These are phyloP conservation scores for Gossypium herbaceum DNA, from an alignment of 345 rosid genomes.

Conservation along the genomic window DNA sequence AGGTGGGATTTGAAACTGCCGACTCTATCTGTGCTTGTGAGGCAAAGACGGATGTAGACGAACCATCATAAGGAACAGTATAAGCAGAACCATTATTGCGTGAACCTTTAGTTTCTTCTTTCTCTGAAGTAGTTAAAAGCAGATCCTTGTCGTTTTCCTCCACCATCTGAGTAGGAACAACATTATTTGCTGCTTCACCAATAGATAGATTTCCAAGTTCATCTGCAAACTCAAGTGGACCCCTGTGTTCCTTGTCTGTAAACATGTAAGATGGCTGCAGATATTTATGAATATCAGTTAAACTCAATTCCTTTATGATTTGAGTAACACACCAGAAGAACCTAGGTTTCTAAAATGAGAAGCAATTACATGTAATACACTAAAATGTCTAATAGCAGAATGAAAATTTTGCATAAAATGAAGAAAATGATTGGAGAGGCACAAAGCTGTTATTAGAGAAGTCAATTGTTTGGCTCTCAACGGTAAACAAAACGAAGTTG, in stretches of 20 bases:
- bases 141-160: slow-evolving; percentile 93
- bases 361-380: not conserved
- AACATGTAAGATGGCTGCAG: slow-evolving; percentile 99
- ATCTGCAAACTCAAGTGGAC: slow-evolving; percentile 87
- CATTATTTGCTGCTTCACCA: slow-evolving; percentile 51
- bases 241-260: slow-evolving; percentile 92
- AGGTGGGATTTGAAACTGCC: slow-evolving; percentile 41
- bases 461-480: slow-evolving; percentile 4
- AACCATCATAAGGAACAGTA: slow-evolving; percentile 61
- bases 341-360: not conserved
- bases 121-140: slow-evolving; percentile 74
- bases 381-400: not conserved
- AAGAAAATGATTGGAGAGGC: not conserved
- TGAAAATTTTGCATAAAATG: not conserved
- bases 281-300: slow-evolving; percentile 20
- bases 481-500: not conserved
- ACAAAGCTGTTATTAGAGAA: not conserved
- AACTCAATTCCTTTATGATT: not conserved
- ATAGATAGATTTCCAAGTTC: slow-evolving; percentile 69
- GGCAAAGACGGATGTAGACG: slow-evolving; percentile 35
- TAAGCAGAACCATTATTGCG: slow-evolving; percentile 58
- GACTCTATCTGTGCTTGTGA: slow-evolving; percentile 51
- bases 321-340: not conserved
- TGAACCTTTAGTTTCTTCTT: slow-evolving; percentile 65
- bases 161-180: slow-evolving; percentile 56